Conservation (phyloP, 768 basidiomycete genomes). For the Boletus rex-veris region DNA sequence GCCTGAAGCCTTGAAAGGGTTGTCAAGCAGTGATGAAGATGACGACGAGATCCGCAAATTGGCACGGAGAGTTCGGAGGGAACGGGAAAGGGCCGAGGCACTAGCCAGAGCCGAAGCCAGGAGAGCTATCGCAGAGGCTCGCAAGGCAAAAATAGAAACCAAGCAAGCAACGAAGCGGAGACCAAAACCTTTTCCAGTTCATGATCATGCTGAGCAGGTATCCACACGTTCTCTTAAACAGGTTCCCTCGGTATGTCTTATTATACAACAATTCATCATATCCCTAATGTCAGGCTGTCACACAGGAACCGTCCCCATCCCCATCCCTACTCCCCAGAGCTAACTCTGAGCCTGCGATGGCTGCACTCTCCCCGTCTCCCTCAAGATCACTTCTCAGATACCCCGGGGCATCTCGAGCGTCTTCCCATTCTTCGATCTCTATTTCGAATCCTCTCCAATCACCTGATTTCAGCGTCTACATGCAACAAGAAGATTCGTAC, state of each 20-base stretch:
- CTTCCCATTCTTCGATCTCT: slow-evolving; percentile 8
- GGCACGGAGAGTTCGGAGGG: slow-evolving; percentile 33
- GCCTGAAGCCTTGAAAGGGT: slow-evolving; percentile 36
- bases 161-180: slow-evolving; percentile 18
- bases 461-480: slow-evolving; percentile 12
- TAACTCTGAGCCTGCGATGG: slow-evolving; percentile 11
- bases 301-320: slow-evolving; percentile 10
- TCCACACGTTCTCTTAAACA: background rate
- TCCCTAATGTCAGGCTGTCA: background rate
- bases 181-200: slow-evolving; percentile 29
- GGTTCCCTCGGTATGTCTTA: slow-evolving; percentile 12
- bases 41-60: slow-evolving; percentile 32
- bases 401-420: background rate
- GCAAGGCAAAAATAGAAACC: slow-evolving; percentile 6
- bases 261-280: background rate
- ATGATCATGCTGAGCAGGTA: background rate
- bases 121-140: slow-evolving; percentile 15
- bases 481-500: slow-evolving; percentile 15
- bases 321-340: slow-evolving; percentile 4
- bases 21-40: slow-evolving; percentile 44
- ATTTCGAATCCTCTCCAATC: slow-evolving; percentile 1
- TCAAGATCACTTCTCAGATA: slow-evolving; percentile 1
- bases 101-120: slow-evolving; percentile 16
- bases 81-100: slow-evolving; percentile 24
- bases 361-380: slow-evolving; percentile 2